Evolutionary conservation across 371 early-diverging fungal genomes (phyloP).

Genomic region (Actinomortierella ambigua): DNA sequence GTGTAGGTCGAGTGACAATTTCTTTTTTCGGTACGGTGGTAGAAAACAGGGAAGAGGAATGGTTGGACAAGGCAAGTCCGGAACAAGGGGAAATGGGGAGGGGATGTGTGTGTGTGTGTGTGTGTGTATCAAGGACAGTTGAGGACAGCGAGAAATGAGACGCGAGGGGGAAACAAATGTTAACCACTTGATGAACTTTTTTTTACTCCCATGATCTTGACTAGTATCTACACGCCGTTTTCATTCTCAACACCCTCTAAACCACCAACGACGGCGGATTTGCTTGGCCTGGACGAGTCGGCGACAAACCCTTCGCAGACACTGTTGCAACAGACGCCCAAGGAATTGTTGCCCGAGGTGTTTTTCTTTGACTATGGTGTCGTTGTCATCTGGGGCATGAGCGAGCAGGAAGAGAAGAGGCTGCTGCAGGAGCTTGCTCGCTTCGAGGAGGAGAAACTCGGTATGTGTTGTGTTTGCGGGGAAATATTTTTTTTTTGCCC

Average conservation of each 20-base stretch:
- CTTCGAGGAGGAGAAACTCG: conserved; percentile 57
- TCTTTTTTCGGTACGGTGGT: too few species aligned
- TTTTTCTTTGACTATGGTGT: conserved; percentile 95
- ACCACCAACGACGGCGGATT: conserved; percentile 45
- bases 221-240: conserved; percentile 49
- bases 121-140: too few species aligned
- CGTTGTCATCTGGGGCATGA: conserved; percentile 95
- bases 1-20: not conserved
- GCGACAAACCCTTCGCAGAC: conserved; percentile 20
- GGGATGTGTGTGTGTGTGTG: too few species aligned
- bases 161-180: too few species aligned
- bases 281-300: conserved; percentile 39
- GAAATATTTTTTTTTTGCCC: too few species aligned
- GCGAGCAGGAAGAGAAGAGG: conserved; percentile 79
- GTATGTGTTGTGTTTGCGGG: conserved; percentile 15
- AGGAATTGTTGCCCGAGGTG: conserved; percentile 66
- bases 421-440: conserved; percentile 74
- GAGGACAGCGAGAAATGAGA: too few species aligned
- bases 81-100: too few species aligned
- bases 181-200: not conserved
- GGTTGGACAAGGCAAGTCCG: too few species aligned
- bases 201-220: not conserved
- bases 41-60: too few species aligned
- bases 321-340: conserved; percentile 21
- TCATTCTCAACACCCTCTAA: conserved; percentile 32